A percentile compares a stretch with the other conserved stretches of the same genome.
phyloP scores from a whole-genome alignment of 352 stramenopile genomes.

The Phytophthora ramorum region DNA sequence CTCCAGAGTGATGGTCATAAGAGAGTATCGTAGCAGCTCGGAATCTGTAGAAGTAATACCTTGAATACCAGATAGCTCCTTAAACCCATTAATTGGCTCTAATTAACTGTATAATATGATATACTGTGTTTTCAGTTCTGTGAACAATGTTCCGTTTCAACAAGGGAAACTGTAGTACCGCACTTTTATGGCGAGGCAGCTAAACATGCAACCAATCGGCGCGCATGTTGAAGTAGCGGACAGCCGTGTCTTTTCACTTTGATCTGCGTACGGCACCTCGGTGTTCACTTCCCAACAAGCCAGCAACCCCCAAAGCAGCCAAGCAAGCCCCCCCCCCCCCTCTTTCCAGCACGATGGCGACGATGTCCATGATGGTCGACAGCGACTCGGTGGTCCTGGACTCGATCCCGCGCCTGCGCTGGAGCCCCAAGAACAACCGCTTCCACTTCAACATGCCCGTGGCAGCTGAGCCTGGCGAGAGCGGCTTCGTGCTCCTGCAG shows the following conservation, averaged over 20 bases:
- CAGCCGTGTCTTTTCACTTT: background rate
- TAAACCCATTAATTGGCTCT: too few relatives aligned
- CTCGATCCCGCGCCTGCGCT: constrained; percentile 75
- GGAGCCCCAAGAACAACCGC: constrained; percentile 74
- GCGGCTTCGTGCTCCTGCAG: constrained; percentile 77
- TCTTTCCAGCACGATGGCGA: constrained; percentile 40
- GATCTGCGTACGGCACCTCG: constrained; percentile 1
- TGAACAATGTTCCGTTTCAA: background rate
- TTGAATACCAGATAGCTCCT: background rate
- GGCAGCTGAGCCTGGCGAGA: constrained; percentile 58
- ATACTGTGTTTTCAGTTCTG: background rate
- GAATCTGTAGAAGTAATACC: background rate
- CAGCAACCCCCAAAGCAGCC: constrained; percentile 17
- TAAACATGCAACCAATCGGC: constrained; percentile 44
- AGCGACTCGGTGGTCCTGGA: constrained; percentile 48
- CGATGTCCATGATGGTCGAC: constrained; percentile 57
- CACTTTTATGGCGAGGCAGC: constrained; percentile 12
- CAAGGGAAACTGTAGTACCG: background rate
- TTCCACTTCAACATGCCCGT: constrained; percentile 82
- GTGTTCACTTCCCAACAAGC: constrained; percentile 11
- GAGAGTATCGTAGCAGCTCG: background rate
- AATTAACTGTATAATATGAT: too few relatives aligned
- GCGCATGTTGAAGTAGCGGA: constrained; percentile 13
- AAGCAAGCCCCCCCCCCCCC: constrained; percentile 12
- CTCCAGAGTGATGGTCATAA: constrained; percentile 12